A percentile compares a stretch with the other conserved stretches of the same genome.
phyloP scores from a whole-genome alignment of 768 basidiomycete species.

The Harrya chromipes region DNA sequence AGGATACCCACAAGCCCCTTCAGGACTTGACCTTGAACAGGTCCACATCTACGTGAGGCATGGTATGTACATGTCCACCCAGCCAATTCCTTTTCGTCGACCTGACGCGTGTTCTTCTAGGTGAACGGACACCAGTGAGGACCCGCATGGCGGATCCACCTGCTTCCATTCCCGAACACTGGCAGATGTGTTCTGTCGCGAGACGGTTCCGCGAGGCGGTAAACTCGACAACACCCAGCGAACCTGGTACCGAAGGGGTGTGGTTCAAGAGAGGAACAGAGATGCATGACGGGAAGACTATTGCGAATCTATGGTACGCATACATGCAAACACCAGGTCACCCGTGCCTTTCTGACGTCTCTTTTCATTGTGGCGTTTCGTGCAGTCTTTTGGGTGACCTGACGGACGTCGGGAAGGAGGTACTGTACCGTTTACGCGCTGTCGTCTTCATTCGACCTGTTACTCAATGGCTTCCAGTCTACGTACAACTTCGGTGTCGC shows the following conservation, averaged over 20 bases:
- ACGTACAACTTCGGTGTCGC: conserved; percentile 61
- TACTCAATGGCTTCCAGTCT: conserved; percentile 40
- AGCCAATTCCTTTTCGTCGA: background rate
- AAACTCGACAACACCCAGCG: conserved; percentile 11
- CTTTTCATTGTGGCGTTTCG: background rate
- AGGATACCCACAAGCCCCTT: conserved; percentile 56
- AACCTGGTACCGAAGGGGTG: conserved; percentile 25
- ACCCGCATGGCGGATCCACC: conserved; percentile 59
- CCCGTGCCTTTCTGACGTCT: background rate
- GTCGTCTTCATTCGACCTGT: background rate
- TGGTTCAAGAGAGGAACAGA: conserved; percentile 52
- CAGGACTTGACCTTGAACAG: conserved; percentile 57
- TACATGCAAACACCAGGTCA: background rate
- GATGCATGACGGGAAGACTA: conserved; percentile 48
- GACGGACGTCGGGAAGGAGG: conserved; percentile 59
- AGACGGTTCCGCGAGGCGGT: conserved; percentile 49
- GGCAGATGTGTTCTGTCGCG: conserved; percentile 62
- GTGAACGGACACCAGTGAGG: conserved; percentile 77
- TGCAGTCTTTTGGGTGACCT: conserved; percentile 55
- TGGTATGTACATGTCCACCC: conserved; percentile 41
- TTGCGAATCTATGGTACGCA: conserved; percentile 63
- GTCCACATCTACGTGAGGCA: conserved; percentile 76
- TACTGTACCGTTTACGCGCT: conserved; percentile 23
- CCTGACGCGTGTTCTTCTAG: conserved; percentile 33
- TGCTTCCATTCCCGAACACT: conserved; percentile 63